Evolutionary conservation across 495 filamentous ascomycete species (phyloP), one percentile per base, ranked within the genome.

Genomic region (Penicillium ochrochloron): DNA sequence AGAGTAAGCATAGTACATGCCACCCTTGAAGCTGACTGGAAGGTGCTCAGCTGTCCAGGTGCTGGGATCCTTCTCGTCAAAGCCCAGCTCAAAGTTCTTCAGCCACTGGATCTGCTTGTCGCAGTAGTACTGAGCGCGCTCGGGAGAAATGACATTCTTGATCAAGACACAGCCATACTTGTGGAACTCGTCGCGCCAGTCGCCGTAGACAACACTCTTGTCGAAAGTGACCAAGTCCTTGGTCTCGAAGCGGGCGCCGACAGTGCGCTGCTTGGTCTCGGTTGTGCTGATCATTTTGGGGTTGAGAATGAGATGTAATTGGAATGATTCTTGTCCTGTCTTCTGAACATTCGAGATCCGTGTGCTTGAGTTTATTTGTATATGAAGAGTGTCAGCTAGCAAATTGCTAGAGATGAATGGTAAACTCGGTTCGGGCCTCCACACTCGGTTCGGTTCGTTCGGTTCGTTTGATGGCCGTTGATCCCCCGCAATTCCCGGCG

Each of bases 11-110:
- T 64, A 71, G 60, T 75, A 75, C 74, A 76, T 76, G 12, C 72
- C 73, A 35, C 75, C 75, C 66, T 78, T 81, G 57, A 76, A 73
- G 58, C 70, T 74, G 2, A 73, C 66, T 1, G 78, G 78, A 1
- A 81, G 66, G 57, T 80, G 73, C 10, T 80, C 77, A 6, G 61
- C 65, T 0, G 72, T 76, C 78, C 78, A 81, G 12, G 78, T 81
- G 17, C 63, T 67, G 23, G 73, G 67, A 46, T 79, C 14, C 51
- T 53, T 53, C 14, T 53, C 51, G 25, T 53, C 51, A 12, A 53
- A 53, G 25, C 76, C 77, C 12, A 74, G 68, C 6, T 71, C 70
- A 37, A 81, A 81, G 35, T 71, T 74, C 48, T 78, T 69, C 25
- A 81, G 59, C 78, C 78, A 81, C 55, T 76, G 66, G 31, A 77